Evolutionary conservation across 2,329 filamentous ascomycete species (phyloP), one percentile per base, ranked within the genome.

Genomic region (Diaporthe sp.): DNA sequence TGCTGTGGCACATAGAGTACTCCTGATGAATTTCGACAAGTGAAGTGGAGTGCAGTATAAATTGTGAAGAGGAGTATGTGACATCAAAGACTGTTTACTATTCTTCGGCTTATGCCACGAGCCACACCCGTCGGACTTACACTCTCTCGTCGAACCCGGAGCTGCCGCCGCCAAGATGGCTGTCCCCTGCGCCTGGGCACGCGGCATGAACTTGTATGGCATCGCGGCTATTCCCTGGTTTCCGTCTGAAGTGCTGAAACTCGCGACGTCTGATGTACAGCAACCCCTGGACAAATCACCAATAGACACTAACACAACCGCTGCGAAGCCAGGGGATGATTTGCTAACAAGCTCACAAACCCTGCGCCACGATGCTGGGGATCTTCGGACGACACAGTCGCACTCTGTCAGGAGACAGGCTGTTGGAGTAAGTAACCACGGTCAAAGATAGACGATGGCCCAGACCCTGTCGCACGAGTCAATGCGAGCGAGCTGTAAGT

Each of bases 241-340:
- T 69, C 65, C 65, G 34, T 69, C 65, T 55, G 49, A 55, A 69
- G 49, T 55, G 49, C 65, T 69, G 65, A 69, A 69, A 69, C 65
- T 22, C 10, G 65, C 65, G 49, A 55, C 49, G 65, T 69, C 65
- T 69, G 65, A 69, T 69, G 65, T 69, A 69, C 65, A 69, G 34
- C 34, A 42, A 69, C 65, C 65, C 65, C 65, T 69, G 65, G 12
- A 39, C 25, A 53, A 42, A 28, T 69, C 49, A 15, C 46, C 22
- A 28, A 15, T 15, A 55, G n/a, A 42, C 65, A 55, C 65, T 55
- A 69, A 49, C 65, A 69, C 3, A 0, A 0, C 28, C 34, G 34
- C 65, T 39, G 13, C 1, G 3, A 34, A 39, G 15, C 8, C 8
- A 1, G 34, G 22, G 28, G 37, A 9, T 28, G n/a, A 42, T 3